These are phyloP conservation scores for Limnanthes douglasii DNA, from an alignment of 345 rosid species.

Conservation along the genomic window DNA sequence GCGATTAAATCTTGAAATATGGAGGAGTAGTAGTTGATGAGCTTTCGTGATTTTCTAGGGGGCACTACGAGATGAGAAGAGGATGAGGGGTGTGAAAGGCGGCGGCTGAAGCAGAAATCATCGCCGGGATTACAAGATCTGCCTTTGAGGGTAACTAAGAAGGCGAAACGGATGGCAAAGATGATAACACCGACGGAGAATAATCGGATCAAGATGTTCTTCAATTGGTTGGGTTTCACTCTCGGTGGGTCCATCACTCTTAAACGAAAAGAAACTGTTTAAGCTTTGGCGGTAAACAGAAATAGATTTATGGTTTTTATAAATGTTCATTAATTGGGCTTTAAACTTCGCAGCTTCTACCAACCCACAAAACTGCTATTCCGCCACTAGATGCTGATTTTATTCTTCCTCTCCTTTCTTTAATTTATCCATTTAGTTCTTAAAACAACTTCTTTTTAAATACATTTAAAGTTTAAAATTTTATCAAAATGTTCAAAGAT, in stretches of 20 bases:
- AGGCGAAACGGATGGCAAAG: conserved; percentile 39
- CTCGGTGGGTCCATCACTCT: not conserved
- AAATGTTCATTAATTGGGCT: too few relatives aligned
- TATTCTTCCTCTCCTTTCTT: too few relatives aligned
- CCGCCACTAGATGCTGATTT: too few relatives aligned
- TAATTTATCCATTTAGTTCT: too few relatives aligned
- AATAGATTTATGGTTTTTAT: too few relatives aligned
- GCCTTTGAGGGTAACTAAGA: conserved; percentile 41
- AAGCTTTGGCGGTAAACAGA: too few relatives aligned
- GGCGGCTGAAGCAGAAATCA: conserved; percentile 36
- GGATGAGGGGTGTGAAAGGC: conserved; percentile 1
- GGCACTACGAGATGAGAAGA: not conserved
- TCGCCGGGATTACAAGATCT: conserved; percentile 35
- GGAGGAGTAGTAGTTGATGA: conserved; percentile 30
- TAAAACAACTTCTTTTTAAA: too few relatives aligned
- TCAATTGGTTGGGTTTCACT: conserved; percentile 22
- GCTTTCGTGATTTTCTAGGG: not conserved
- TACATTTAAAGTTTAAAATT: too few relatives aligned
- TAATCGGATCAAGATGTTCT: conserved; percentile 31
- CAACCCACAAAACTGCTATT: too few relatives aligned
- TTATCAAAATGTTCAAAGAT: too few relatives aligned
- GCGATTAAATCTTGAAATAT: conserved; percentile 40
- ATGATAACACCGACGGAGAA: conserved; percentile 32
- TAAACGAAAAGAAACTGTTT: too few relatives aligned
- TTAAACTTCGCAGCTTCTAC: too few relatives aligned